Base-by-base conservation (phyloP, 345 rosid genomes). In the Eucalyptus tenuipes region DNA sequence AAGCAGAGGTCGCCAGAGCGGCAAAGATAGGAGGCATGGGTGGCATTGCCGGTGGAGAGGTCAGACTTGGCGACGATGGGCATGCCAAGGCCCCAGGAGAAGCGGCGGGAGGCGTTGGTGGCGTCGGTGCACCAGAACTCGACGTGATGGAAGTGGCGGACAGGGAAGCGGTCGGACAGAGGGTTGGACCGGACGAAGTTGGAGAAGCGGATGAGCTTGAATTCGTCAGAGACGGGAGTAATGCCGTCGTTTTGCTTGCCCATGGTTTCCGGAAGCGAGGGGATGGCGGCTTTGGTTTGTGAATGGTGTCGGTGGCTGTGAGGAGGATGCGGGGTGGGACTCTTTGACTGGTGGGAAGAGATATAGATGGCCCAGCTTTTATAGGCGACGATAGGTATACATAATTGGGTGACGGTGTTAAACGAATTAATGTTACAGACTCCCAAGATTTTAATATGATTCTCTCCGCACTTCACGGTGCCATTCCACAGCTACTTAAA, bases 51-150 rank as follows among this genome's bases (percentile, higher is more conserved):
- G n/a, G 99, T 96, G 91, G 99, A 97, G 59, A 97, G 97, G 88
- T 96, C 99, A 10, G 99, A 97, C 90, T 96, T 97, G 37, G 96
- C 96, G 85, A 93, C 84, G 87, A 96, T 61, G 6, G 93, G 93
- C 99, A 96, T 96, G 48, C 98, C 99, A 29, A 97, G 96, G 5
- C 97, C 99, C 98, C 97, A 97, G 1, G 99, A 94, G 94, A 97
- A 97, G 61, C 99, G 97, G 55, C 94, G 95, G 13, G 97, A 89
- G 85, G 93, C 68, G 91, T 96, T 97, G 90, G 97, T 94, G 80
- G 99, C 98, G 86, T 97, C 98, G 87, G 90, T 81, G 92, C 95
- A 96, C 99, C 99, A 97, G 94, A 96, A 96, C 90, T 96, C 99
- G 45, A 97, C 90, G 88, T 97, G 98, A 93, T 97, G 99, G 93